phyloP scores from a whole-genome alignment of 176 grass and related monocot genomes.

The Elaeis guineensis region DNA sequence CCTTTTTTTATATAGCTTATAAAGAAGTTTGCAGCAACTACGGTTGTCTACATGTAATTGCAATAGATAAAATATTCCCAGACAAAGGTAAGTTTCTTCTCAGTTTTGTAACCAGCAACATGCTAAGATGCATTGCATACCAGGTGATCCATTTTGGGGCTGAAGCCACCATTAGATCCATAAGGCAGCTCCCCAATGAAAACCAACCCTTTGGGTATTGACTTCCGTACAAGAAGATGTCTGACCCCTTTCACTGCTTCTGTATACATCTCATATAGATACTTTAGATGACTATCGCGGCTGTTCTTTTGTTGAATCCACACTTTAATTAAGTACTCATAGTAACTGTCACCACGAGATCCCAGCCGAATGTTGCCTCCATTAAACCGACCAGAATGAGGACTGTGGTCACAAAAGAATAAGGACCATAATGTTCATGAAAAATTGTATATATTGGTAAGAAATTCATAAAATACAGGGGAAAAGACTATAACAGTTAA shows the following conservation, averaged over 20 bases:
- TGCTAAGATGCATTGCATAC: constrained; percentile 30
- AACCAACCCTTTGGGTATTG: constrained; percentile 72
- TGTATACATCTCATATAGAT: constrained; percentile 82
- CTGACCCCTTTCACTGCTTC: constrained; percentile 88
- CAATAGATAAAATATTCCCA: too few relatives aligned
- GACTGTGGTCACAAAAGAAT: constrained; percentile 56
- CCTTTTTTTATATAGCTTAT: too few relatives aligned
- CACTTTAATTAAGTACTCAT: constrained; percentile 91
- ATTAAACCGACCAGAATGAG: constrained; percentile 71
- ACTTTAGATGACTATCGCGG: constrained; percentile 53
- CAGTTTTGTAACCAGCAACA: too few relatives aligned
- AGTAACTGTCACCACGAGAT: constrained; percentile 97
- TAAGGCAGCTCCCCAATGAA: constrained; percentile 91
- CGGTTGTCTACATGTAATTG: too few relatives aligned
- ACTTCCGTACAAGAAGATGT: constrained; percentile 83
- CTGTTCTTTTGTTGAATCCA: constrained; percentile 80
- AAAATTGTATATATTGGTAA: constrained; percentile 2
- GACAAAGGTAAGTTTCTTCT: too few relatives aligned
- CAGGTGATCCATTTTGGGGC: constrained; percentile 99
- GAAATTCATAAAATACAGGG: neutral
- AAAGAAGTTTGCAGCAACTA: too few relatives aligned
- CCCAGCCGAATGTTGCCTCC: constrained; percentile 93
- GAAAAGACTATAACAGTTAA: neutral
- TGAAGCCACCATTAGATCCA: constrained; percentile 63
- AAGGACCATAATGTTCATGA: constrained; percentile 9